A percentile compares a stretch with the other conserved stretches of the same genome.
phyloP scores from a whole-genome alignment of 2,329 filamentous ascomycete species.

The Lachnellula arida region DNA sequence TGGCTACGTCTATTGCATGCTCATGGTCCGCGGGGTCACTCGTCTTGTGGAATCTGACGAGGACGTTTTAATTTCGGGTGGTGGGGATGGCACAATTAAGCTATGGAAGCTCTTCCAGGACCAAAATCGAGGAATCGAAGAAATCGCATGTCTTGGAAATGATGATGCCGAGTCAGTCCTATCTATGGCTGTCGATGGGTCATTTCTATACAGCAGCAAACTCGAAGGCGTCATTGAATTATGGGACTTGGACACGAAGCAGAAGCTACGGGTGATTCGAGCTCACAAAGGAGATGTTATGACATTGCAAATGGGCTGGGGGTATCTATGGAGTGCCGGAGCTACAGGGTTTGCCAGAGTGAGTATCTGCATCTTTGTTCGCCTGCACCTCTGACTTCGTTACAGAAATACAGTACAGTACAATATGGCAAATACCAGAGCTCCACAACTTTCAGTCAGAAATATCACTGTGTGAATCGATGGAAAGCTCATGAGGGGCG shows the following conservation, averaged over 20 bases:
- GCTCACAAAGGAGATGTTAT: constrained; percentile 78
- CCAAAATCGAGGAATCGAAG: constrained; percentile 57
- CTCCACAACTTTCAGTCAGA: constrained; percentile 58
- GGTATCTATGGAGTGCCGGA: constrained; percentile 82
- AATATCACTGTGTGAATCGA: constrained; percentile 72
- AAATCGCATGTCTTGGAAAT: constrained; percentile 61
- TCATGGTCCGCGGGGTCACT: constrained; percentile 67
- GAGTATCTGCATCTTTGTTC: constrained; percentile 31
- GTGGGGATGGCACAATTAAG: constrained; percentile 91
- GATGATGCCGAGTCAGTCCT: constrained; percentile 63
- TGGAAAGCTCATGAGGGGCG: constrained; percentile 85
- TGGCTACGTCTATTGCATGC: constrained; percentile 96
- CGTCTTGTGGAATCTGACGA: constrained; percentile 65
- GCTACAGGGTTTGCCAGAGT: constrained; percentile 84
- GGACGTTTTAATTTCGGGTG: constrained; percentile 84
- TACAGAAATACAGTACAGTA: constrained; percentile 61
- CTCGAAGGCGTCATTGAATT: constrained; percentile 85
- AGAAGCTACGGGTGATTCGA: constrained; percentile 82
- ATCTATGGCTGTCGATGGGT: constrained; percentile 80
- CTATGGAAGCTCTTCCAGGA: constrained; percentile 69
- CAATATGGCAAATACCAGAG: constrained; percentile 55
- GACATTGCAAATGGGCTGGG: constrained; percentile 79
- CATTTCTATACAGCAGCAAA: constrained; percentile 88
- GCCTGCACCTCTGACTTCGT: constrained; percentile 4
- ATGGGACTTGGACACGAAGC: constrained; percentile 93